These are phyloP conservation scores for Hanseniaspora occidentalis DNA, from an alignment of 805 yeast genomes.

Conservation along the genomic window DNA sequence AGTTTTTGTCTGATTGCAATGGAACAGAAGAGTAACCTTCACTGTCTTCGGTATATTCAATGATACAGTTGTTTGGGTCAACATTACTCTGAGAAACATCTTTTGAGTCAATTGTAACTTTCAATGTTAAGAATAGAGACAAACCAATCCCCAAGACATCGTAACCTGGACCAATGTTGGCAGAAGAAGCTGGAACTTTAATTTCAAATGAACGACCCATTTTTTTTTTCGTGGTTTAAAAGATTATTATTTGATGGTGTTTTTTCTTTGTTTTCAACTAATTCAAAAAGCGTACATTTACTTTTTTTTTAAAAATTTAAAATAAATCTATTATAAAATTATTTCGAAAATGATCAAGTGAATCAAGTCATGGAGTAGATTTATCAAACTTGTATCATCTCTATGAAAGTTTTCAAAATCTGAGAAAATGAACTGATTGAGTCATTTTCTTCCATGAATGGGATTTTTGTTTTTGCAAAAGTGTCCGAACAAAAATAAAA, in stretches of 20 bases:
- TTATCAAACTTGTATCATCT: too few species aligned
- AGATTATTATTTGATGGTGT: too few species aligned
- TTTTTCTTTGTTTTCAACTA: not conserved
- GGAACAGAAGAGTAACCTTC: constrained; percentile 82
- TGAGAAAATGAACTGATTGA: too few species aligned
- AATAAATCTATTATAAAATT: too few species aligned
- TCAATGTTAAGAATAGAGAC: constrained; percentile 56
- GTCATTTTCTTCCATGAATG: too few species aligned
- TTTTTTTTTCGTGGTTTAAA: not conserved
- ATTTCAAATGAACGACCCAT: constrained; percentile 44
- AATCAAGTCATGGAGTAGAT: too few species aligned
- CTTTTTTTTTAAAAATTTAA: too few species aligned
- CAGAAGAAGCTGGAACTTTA: constrained; percentile 91
- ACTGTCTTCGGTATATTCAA: constrained; percentile 55
- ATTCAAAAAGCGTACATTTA: too few species aligned
- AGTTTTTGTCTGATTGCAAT: constrained; percentile 58
- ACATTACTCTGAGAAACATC: constrained; percentile 32
- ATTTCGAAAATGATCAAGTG: too few species aligned
- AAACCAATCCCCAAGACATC: constrained; percentile 93
- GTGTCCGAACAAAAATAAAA: too few species aligned
- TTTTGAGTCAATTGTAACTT: constrained; percentile 49
- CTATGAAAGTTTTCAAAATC: too few species aligned
- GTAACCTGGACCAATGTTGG: constrained; percentile 97
- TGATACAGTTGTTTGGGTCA: constrained; percentile 57
- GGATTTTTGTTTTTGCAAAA: too few species aligned